Percentiles rank a stretch among this genome's conserved stretches.
Conservation (phyloP, 2,329 filamentous ascomycete genomes). For the Arthrobotrys sinensis region DNA sequence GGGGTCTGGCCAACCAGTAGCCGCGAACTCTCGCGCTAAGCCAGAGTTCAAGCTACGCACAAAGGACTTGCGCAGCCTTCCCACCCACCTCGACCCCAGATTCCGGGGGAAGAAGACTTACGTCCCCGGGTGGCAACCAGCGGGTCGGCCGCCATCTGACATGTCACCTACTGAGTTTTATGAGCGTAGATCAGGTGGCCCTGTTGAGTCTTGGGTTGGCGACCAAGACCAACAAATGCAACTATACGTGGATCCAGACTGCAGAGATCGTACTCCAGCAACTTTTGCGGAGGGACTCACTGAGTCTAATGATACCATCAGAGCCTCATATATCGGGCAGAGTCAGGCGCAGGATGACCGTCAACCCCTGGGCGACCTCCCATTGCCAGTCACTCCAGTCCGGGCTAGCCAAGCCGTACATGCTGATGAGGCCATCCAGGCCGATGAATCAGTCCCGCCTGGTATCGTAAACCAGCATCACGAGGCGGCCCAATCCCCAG, state of each 20-base stretch:
- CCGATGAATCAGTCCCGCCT: no score
- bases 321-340: no score
- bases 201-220: constrained; percentile 16
- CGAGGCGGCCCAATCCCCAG: no score
- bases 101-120: background rate
- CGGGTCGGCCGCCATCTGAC: background rate
- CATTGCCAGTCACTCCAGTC: no score
- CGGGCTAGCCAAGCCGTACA: no score
- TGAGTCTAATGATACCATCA: background rate
- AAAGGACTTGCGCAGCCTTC: background rate
- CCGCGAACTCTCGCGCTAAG: background rate
- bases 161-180: background rate
- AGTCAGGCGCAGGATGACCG: no score
- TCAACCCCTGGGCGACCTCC: no score
- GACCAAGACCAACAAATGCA: constrained; percentile 1
- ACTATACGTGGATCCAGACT: constrained; percentile 10
- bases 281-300: background rate
- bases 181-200: background rate
- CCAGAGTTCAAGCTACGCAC: background rate
- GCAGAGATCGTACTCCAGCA: background rate
- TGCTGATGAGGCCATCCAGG: background rate
- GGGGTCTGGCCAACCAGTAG: background rate
- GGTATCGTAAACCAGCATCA: no score
- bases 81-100: background rate
- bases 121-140: background rate